These are phyloP conservation scores for Trypanosoma conorhini DNA, from an alignment of 208 protist genomes.

Conservation along the genomic window DNA sequence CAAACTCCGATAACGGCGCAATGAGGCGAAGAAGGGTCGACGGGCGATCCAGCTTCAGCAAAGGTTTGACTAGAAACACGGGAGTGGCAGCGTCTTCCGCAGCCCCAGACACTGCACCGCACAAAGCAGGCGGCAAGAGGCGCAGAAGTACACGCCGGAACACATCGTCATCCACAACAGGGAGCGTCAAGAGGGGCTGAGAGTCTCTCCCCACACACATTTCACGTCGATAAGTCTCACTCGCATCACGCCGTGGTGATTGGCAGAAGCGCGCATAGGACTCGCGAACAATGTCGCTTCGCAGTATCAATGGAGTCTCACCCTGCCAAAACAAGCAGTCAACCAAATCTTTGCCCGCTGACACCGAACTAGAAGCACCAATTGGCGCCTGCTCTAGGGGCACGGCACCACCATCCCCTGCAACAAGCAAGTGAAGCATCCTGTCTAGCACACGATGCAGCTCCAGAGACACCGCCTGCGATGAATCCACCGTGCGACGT, in stretches of 20 bases:
- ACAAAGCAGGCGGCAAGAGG: conserved; percentile 29
- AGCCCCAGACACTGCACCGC: not conserved
- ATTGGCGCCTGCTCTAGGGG: not conserved
- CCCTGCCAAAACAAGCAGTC: conserved; percentile 51
- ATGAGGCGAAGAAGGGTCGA: conserved; percentile 25
- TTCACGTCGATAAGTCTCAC: not conserved
- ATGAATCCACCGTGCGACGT: not conserved
- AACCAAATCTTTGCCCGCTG: conserved; percentile 10
- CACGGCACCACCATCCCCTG: not conserved
- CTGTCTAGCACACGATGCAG: conserved; percentile 15
- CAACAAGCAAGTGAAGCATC: conserved; percentile 11
- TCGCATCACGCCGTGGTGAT: not conserved
- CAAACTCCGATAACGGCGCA: conserved; percentile 27
- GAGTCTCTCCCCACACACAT: not conserved
- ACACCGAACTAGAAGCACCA: not conserved
- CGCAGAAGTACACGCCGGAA: conserved; percentile 58
- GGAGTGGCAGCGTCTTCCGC: not conserved
- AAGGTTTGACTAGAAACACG: conserved; percentile 19
- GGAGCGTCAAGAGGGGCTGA: conserved; percentile 23
- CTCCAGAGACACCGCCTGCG: conserved; percentile 2
- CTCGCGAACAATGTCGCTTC: conserved; percentile 29
- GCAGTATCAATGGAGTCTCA: conserved; percentile 36
- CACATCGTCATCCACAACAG: conserved; percentile 48
- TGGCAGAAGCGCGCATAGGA: conserved; percentile 20
- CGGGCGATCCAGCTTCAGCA: conserved; percentile 12